These are phyloP conservation scores for Rostrohypoxylon terebratum DNA, from an alignment of 495 filamentous ascomycete genomes.

Conservation along the genomic window DNA sequence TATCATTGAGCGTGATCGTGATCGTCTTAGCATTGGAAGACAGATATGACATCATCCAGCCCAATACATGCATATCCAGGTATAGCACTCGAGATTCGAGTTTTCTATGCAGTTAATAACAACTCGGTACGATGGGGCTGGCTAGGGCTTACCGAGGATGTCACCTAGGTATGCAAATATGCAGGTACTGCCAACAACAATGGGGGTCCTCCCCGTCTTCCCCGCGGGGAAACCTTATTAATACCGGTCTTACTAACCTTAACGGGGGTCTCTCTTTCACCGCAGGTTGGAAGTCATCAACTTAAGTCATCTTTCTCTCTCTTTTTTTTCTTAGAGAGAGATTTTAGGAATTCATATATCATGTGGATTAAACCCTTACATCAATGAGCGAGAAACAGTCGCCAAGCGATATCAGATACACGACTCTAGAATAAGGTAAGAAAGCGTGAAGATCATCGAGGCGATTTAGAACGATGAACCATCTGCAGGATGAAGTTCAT, in stretches of 20 bases:
- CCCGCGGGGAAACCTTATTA: slow-evolving; percentile 41
- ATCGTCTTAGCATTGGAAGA: not conserved
- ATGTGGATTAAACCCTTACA: slow-evolving; percentile 1
- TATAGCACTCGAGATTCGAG: not conserved
- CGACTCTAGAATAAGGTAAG: slow-evolving; percentile 6
- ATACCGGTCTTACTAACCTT: slow-evolving; percentile 36
- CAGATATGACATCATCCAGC: not conserved
- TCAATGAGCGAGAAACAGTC: not conserved
- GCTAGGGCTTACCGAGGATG: slow-evolving; percentile 40
- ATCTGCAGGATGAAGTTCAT: slow-evolving; percentile 65
- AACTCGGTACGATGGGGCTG: slow-evolving; percentile 27
- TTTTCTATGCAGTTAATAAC: not conserved
- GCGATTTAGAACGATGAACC: slow-evolving; percentile 34
- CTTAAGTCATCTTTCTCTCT: not conserved
- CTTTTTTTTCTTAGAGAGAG: not conserved
- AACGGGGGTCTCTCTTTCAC: not conserved
- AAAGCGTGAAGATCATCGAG: slow-evolving; percentile 2
- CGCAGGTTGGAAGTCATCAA: not conserved
- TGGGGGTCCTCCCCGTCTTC: too few species aligned
- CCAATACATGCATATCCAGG: not conserved
- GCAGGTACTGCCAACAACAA: not conserved
- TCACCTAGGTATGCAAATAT: slow-evolving; percentile 14
- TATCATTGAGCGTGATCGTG: not conserved
- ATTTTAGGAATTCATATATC: not conserved
- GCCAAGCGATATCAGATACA: not conserved